These are phyloP conservation scores for Globisporangium apiculatum DNA, from an alignment of 352 stramenopile genomes.

Conservation along the genomic window DNA sequence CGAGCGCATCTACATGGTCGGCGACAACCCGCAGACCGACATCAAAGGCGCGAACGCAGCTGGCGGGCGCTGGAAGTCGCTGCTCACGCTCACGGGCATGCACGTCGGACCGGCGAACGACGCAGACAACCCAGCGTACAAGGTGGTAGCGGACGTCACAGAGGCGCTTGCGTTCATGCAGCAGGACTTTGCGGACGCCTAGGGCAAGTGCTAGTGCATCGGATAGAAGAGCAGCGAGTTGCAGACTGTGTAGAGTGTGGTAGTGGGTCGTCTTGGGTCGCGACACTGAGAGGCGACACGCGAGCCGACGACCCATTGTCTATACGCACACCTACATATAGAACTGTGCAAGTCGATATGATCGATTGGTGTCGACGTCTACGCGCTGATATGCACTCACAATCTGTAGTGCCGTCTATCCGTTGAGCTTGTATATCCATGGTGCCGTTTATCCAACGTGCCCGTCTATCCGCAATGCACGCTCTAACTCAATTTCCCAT, in stretches of 20 bases:
- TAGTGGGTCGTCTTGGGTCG: too few species aligned
- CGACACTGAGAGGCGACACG: not conserved
- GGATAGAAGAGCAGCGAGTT: too few species aligned
- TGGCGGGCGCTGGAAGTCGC: slow-evolving; percentile 74
- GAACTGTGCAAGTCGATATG: too few species aligned
- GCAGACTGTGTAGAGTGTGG: too few species aligned
- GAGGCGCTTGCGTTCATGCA: slow-evolving; percentile 73
- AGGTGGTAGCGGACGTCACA: slow-evolving; percentile 65
- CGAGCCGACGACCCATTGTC: not conserved
- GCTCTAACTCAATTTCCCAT: too few species aligned
- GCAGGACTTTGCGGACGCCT: slow-evolving; percentile 39
- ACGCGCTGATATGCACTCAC: too few species aligned
- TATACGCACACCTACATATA: not conserved
- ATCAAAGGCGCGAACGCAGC: slow-evolving; percentile 74
- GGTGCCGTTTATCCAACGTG: too few species aligned
- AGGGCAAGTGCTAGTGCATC: not conserved
- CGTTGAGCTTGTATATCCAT: too few species aligned
- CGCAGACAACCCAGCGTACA: slow-evolving; percentile 48
- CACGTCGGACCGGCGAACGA: slow-evolving; percentile 66
- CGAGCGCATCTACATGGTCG: slow-evolving; percentile 81
- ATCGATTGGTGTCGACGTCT: too few species aligned
- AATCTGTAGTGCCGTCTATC: too few species aligned
- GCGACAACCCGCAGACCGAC: slow-evolving; percentile 79
- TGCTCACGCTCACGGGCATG: slow-evolving; percentile 81
- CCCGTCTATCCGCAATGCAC: too few species aligned